Conservation (phyloP, 352 stramenopile genomes). For the Pythium pyrilobum region DNA sequence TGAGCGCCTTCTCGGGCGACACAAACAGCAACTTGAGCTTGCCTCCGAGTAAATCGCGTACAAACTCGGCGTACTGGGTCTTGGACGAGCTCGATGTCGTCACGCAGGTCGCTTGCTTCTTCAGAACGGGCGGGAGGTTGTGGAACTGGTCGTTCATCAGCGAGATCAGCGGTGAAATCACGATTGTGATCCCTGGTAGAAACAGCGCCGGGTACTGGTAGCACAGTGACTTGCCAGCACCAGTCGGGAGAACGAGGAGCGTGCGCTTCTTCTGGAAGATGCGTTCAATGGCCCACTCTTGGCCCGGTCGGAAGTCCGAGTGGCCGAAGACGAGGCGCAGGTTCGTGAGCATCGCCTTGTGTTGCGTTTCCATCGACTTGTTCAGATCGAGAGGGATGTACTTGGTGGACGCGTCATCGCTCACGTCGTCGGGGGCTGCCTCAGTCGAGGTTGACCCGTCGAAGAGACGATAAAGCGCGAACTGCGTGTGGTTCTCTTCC, state of each 20-base stretch:
- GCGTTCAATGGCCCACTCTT: slow-evolving; percentile 81
- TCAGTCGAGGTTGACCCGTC: background rate
- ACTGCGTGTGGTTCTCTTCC: slow-evolving; percentile 71
- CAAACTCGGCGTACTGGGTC: slow-evolving; percentile 54
- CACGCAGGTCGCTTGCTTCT: slow-evolving; percentile 52
- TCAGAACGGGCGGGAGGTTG: slow-evolving; percentile 64
- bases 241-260: slow-evolving; percentile 95
- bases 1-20: slow-evolving; percentile 87
- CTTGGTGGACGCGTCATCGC: slow-evolving; percentile 10
- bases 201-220: slow-evolving; percentile 94
- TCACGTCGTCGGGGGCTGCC: background rate
- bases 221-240: slow-evolving; percentile 97
- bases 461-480: slow-evolving; percentile 55
- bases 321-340: slow-evolving; percentile 85
- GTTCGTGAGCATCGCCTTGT: slow-evolving; percentile 57
- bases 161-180: slow-evolving; percentile 91
- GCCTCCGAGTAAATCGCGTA: slow-evolving; percentile 54
- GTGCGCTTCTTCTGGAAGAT: slow-evolving; percentile 58
- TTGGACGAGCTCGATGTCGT: slow-evolving; percentile 49
- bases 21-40: slow-evolving; percentile 86
- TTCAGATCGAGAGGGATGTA: slow-evolving; percentile 53
- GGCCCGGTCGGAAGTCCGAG: slow-evolving; percentile 64
- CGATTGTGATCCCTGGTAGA: slow-evolving; percentile 84
- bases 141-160: slow-evolving; percentile 93
- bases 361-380: slow-evolving; percentile 32